Conservation (phyloP, 768 basidiomycete species). For the Pisolithus microcarpus region DNA sequence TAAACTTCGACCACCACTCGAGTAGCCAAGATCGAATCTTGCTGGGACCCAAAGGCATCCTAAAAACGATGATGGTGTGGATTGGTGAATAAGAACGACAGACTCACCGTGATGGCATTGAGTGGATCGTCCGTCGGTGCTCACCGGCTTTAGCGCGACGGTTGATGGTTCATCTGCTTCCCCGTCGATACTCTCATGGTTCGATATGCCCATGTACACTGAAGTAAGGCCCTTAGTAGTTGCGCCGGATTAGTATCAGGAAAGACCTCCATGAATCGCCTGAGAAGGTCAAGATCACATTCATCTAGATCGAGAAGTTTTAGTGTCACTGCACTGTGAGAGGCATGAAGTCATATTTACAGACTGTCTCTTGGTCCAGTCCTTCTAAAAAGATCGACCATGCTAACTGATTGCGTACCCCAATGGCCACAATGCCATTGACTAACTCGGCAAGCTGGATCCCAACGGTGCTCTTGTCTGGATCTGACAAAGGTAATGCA, state of each 20-base stretch:
- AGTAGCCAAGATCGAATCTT: slow-evolving; percentile 58
- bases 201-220: slow-evolving; percentile 44
- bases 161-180: slow-evolving; percentile 11
- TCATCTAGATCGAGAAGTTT: slow-evolving; percentile 36
- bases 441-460: slow-evolving; percentile 65
- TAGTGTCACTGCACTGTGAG: background rate
- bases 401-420: slow-evolving; percentile 70
- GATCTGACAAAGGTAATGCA: slow-evolving; percentile 42
- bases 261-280: slow-evolving; percentile 59
- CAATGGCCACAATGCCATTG: slow-evolving; percentile 67
- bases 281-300: slow-evolving; percentile 52
- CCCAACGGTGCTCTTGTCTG: slow-evolving; percentile 42
- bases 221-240: slow-evolving; percentile 63
- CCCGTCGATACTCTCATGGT: slow-evolving; percentile 34
- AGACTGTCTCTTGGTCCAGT: slow-evolving; percentile 56
- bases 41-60: slow-evolving; percentile 47
- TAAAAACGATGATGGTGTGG: slow-evolving; percentile 22
- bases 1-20: slow-evolving; percentile 63
- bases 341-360: slow-evolving; percentile 36
- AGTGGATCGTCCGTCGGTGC: slow-evolving; percentile 47
- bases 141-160: background rate
- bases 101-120: slow-evolving; percentile 53
- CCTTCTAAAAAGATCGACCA: slow-evolving; percentile 78
- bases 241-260: slow-evolving; percentile 49
- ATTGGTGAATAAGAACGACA: background rate